Evolutionary conservation across 768 basidiomycete genomes (phyloP).

Genomic region (Trichaptum fuscoviolaceum): DNA sequence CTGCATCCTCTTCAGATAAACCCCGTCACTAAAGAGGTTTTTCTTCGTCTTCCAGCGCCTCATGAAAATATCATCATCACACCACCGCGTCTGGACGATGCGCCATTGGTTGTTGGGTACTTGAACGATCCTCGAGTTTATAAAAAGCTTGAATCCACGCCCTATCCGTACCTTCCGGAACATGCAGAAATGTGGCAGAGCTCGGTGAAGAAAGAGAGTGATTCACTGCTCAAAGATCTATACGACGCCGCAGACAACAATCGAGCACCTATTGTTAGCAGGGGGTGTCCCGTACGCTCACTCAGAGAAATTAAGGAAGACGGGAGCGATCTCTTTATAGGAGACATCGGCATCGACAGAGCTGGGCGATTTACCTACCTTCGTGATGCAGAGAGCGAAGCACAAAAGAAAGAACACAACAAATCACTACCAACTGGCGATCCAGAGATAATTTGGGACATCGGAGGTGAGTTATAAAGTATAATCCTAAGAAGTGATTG

Average conservation of each 20-base stretch:
- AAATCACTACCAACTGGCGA: slow-evolving; percentile 39
- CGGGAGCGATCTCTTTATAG: slow-evolving; percentile 49
- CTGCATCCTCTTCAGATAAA: slow-evolving; percentile 28
- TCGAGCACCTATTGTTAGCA: slow-evolving; percentile 29
- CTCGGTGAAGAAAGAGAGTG: slow-evolving; percentile 19
- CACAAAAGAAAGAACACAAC: slow-evolving; percentile 35
- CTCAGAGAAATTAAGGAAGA: slow-evolving; percentile 52
- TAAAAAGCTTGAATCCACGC: slow-evolving; percentile 40
- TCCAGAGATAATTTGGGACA: slow-evolving; percentile 50
- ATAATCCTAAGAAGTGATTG: neutral
- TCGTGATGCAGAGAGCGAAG: slow-evolving; percentile 32
- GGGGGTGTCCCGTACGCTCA: slow-evolving; percentile 41
- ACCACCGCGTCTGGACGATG: slow-evolving; percentile 46
- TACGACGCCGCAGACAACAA: slow-evolving; percentile 19
- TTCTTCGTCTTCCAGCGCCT: slow-evolving; percentile 47
- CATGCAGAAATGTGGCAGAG: slow-evolving; percentile 35
- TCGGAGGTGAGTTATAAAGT: slow-evolving; percentile 44
- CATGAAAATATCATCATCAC: slow-evolving; percentile 53
- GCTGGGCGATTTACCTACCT: slow-evolving; percentile 21
- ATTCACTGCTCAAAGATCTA: slow-evolving; percentile 27
- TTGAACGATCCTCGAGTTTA: slow-evolving; percentile 49
- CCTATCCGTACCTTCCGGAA: slow-evolving; percentile 46
- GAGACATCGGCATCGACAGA: slow-evolving; percentile 34
- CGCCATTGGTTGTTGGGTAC: slow-evolving; percentile 27
- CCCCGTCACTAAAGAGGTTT: slow-evolving; percentile 43